These are phyloP conservation scores for Moniliophthora roreri DNA, from an alignment of 1,284 basidiomycete species.

Conservation along the genomic window DNA sequence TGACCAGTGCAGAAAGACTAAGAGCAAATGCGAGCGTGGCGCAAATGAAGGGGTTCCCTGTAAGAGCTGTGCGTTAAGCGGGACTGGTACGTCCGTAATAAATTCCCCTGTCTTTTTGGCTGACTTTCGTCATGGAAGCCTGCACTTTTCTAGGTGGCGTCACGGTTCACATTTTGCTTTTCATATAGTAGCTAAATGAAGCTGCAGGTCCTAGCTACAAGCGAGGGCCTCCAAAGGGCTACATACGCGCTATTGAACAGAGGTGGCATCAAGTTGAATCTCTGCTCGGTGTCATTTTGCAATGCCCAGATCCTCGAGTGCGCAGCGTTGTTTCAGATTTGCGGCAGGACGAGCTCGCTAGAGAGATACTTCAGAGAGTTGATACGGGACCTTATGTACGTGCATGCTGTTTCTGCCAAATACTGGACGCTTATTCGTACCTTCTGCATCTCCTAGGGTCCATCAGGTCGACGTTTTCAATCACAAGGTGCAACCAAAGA, in stretches of 20 bases:
- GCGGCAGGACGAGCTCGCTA: slow-evolving; percentile 66
- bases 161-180: not conserved
- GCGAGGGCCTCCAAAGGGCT: slow-evolving; percentile 86
- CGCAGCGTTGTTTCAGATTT: slow-evolving; percentile 69
- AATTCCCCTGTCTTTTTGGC: not conserved
- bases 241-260: slow-evolving; percentile 88
- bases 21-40: slow-evolving; percentile 80
- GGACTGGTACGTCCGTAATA: slow-evolving; percentile 48
- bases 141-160: slow-evolving; percentile 14
- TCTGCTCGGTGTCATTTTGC: slow-evolving; percentile 73
- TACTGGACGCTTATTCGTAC: slow-evolving; percentile 8
- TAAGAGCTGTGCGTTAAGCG: slow-evolving; percentile 65
- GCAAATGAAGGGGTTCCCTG: slow-evolving; percentile 53
- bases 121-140: slow-evolving; percentile 1
- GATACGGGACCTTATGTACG: slow-evolving; percentile 75
- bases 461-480: slow-evolving; percentile 54
- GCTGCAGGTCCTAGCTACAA: slow-evolving; percentile 74
- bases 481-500: slow-evolving; percentile 56
- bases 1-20: slow-evolving; percentile 83
- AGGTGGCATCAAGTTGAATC: slow-evolving; percentile 89
- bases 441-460: slow-evolving; percentile 45
- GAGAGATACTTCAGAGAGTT: slow-evolving; percentile 70
- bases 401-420: slow-evolving; percentile 16
- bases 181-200: not conserved
- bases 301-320: slow-evolving; percentile 71